Evolutionary conservation across 352 stramenopile genomes (phyloP), one percentile per base, ranked within the genome.

Genomic region (Globisporangium paddicum): DNA sequence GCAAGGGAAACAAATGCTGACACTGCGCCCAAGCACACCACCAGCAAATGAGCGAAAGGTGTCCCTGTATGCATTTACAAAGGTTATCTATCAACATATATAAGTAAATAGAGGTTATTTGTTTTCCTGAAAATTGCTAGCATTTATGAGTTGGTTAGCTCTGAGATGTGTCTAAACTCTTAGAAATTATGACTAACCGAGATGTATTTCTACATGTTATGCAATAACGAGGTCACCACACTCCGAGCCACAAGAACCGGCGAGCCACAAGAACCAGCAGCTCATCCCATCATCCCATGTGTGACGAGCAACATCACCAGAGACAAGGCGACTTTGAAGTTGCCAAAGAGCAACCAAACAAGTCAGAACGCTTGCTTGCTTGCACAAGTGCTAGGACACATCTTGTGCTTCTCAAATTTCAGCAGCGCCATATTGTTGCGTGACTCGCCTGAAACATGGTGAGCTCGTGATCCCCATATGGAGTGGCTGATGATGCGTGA

Each of bases 311-410:
- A 8, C 45, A 46, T 8, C 50, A 46, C 23, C 50, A 56, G 50
- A 56, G 50, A 56, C 50, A 56, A 56, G 32, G 34, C 50, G 35
- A 34, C 32, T 56, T 56, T 55, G 49, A 55, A 55, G 49, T 55
- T 42, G 49, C 49, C 45, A 34, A 35, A 32, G 28, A 32, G 28
- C 45, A 51, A 51, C 2, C 44, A 51, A 51, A 23, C 14, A 30
- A 28, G 2, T 11, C n/a, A 49, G n/a, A 11, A 18, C 10, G 19
- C 42, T 48, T 30, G 42, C 16, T 52, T 48, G 42, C 42, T 48
- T 50, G 44, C 18, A 52, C 46, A 52, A 38, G 8, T 18, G 18
- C 18, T 23, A 52, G 26, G 37, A 21, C 37, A n/a, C 37, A 19
- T 42, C 37, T 42, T 42, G 16, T 21, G 37, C 16, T n/a, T 19